Evolutionary conservation across 2,329 filamentous ascomycete genomes (phyloP).

Genomic region (Graphiopsis chlorocephala): DNA sequence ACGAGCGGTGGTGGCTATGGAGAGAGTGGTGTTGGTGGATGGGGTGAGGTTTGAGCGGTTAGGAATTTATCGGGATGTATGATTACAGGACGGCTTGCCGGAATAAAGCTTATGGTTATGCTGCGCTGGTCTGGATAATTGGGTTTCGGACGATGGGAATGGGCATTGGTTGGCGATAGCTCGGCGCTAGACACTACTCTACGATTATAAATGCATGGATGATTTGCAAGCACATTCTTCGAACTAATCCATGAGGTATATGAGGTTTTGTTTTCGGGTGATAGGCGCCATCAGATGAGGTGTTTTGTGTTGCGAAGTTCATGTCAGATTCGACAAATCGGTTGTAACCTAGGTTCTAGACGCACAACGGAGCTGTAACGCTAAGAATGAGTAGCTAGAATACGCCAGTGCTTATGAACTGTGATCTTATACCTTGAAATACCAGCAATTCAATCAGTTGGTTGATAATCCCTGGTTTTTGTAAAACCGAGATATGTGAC

Average conservation of each 20-base stretch:
- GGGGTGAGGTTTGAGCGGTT: constrained; percentile 66
- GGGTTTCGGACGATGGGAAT: not conserved
- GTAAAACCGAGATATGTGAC: not conserved
- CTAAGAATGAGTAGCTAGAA: not conserved
- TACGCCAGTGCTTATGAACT: not conserved
- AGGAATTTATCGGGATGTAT: not conserved
- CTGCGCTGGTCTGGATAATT: not conserved
- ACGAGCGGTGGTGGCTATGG: constrained; percentile 42
- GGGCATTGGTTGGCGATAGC: not conserved
- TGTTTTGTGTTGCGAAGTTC: not conserved
- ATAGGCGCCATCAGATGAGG: not conserved
- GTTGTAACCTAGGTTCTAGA: not conserved
- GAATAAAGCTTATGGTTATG: not conserved
- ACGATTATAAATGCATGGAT: not conserved
- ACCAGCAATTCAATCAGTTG: not conserved
- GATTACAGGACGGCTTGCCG: not conserved
- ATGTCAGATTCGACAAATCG: not conserved
- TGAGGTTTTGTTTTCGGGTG: not conserved
- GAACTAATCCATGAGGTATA: not conserved
- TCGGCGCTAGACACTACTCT: not conserved
- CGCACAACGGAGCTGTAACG: not conserved
- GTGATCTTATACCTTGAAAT: not conserved
- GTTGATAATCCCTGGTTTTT: not conserved
- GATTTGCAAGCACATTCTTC: not conserved
- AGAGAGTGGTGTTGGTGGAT: constrained; percentile 58